Evolutionary conservation across 2,329 filamentous ascomycete species (phyloP).

Genomic region (Karstenula rhodostoma): DNA sequence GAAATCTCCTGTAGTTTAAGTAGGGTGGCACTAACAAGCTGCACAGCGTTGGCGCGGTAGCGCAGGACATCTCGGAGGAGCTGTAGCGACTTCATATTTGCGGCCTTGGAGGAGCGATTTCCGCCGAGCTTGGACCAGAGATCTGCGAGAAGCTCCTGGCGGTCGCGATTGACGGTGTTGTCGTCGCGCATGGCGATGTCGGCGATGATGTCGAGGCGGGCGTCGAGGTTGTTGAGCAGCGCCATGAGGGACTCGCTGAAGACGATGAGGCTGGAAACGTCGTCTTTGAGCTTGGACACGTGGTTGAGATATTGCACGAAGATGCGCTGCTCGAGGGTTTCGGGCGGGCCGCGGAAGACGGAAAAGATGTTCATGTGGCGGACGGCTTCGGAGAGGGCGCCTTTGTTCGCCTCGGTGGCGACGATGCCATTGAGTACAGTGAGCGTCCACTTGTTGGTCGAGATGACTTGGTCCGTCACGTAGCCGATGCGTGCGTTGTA

Average conservation of each 20-base stretch:
- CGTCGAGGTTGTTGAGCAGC: slow-evolving; percentile 73
- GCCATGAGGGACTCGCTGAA: slow-evolving; percentile 74
- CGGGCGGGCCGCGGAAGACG: slow-evolving; percentile 61
- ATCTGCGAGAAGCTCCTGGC: slow-evolving; percentile 71
- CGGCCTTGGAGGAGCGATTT: slow-evolving; percentile 67
- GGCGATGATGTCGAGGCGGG: slow-evolving; percentile 71
- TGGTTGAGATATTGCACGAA: slow-evolving; percentile 80
- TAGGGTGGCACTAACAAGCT: slow-evolving; percentile 73
- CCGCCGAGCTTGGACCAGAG: slow-evolving; percentile 80
- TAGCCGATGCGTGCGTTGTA: slow-evolving; percentile 81
- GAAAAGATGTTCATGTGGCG: slow-evolving; percentile 58
- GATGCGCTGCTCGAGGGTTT: slow-evolving; percentile 58
- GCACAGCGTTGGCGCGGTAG: slow-evolving; percentile 71
- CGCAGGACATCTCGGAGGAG: slow-evolving; percentile 71
- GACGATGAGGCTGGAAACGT: slow-evolving; percentile 71
- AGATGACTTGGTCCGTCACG: slow-evolving; percentile 77
- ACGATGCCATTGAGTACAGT: slow-evolving; percentile 71
- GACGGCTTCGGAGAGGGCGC: slow-evolving; percentile 53
- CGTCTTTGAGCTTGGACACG: slow-evolving; percentile 72
- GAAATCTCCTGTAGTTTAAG: slow-evolving; percentile 78
- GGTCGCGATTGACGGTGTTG: slow-evolving; percentile 64
- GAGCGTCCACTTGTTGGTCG: slow-evolving; percentile 78
- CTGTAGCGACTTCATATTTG: slow-evolving; percentile 68
- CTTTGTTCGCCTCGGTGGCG: slow-evolving; percentile 49
- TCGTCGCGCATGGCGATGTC: slow-evolving; percentile 72